Conservation (phyloP, 1,139 yeast species). For the Protomyces inouyei region DNA sequence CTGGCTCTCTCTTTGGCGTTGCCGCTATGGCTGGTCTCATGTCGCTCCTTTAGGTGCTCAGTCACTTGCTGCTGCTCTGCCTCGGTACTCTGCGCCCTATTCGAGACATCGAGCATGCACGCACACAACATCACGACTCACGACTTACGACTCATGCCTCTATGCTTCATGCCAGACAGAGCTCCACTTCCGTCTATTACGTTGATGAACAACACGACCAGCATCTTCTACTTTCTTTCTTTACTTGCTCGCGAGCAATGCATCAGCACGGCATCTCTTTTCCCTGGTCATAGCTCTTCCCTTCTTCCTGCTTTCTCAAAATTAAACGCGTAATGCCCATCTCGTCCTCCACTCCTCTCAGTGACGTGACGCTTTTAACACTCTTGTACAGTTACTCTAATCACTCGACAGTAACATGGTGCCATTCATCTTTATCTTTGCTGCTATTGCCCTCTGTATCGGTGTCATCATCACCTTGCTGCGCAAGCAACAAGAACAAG, state of each 20-base stretch:
- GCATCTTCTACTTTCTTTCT: too few species aligned
- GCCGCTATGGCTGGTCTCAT: background rate
- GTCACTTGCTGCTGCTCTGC: background rate
- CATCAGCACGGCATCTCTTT: background rate
- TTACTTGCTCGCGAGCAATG: background rate
- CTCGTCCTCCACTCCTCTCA: background rate
- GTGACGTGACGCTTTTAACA: too few species aligned
- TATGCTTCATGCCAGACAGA: too few species aligned
- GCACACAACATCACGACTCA: too few species aligned
- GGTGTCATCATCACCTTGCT: conserved; percentile 12
- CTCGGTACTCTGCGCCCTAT: background rate
- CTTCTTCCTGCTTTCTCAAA: background rate
- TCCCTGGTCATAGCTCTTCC: background rate
- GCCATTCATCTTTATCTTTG: conserved; percentile 10
- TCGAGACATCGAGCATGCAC: too few species aligned
- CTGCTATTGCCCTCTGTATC: background rate
- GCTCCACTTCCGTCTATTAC: too few species aligned
- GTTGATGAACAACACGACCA: too few species aligned
- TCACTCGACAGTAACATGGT: background rate
- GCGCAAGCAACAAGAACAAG: conserved; percentile 14
- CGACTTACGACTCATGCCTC: too few species aligned
- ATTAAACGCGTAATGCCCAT: background rate
- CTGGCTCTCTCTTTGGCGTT: background rate
- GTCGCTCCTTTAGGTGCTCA: background rate
- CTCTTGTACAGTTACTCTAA: background rate